These are phyloP conservation scores for Beauveria rudraprayagi DNA, from an alignment of 2,329 filamentous ascomycete species.

Conservation along the genomic window DNA sequence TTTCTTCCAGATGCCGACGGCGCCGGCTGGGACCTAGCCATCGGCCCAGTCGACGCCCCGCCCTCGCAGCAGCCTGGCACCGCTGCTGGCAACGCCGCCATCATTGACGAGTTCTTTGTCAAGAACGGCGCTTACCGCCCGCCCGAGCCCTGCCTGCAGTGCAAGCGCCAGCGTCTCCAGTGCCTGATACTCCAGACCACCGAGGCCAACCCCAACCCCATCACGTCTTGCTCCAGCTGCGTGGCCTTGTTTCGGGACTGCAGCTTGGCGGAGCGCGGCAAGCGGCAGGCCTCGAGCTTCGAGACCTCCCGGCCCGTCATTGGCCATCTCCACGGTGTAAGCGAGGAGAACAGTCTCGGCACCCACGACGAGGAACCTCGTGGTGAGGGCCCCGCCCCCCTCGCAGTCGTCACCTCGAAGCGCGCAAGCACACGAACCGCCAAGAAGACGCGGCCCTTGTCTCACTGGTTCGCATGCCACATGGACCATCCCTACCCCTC, in stretches of 20 bases:
- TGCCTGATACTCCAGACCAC: conserved; percentile 41
- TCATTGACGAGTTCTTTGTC: conserved; percentile 30
- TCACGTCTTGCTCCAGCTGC: conserved; percentile 40
- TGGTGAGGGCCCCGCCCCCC: not conserved
- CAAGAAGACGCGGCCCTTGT: conserved; percentile 35
- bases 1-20: not conserved
- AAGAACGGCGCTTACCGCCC: conserved; percentile 35
- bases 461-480: conserved; percentile 38
- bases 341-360: conserved; percentile 25
- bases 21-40: not conserved
- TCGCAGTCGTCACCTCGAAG: conserved; percentile 20
- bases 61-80: not conserved
- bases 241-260: conserved; percentile 42
- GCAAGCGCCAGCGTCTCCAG: conserved; percentile 35
- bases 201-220: conserved; percentile 39
- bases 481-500: conserved; percentile 40
- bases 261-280: conserved; percentile 36
- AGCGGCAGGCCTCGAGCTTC: conserved; percentile 36
- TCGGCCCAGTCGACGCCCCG: not conserved
- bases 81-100: conserved; percentile 12
- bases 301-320: conserved; percentile 40
- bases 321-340: conserved; percentile 40
- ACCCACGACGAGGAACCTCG: not conserved
- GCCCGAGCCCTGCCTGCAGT: conserved; percentile 35
- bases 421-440: conserved; percentile 32